Conservation (phyloP, 2,329 filamentous ascomycete genomes). For the Penicillium sp. region DNA sequence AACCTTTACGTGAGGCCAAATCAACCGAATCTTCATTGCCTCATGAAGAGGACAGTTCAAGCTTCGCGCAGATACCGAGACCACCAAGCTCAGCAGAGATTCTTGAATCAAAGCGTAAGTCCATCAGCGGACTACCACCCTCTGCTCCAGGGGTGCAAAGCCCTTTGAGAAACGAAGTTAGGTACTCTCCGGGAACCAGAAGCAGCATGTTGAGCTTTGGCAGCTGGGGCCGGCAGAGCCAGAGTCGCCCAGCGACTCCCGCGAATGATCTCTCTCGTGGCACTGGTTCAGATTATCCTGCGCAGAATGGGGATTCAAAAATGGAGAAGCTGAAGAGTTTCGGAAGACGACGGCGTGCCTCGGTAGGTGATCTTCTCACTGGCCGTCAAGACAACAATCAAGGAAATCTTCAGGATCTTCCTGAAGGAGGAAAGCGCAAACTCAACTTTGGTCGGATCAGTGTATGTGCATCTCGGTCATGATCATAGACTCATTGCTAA, state of each 20-base stretch:
- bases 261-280: constrained; percentile 14
- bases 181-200: constrained; percentile 21
- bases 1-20: constrained; percentile 3
- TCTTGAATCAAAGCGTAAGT: constrained; percentile 21
- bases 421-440: constrained; percentile 13
- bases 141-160: constrained; percentile 20
- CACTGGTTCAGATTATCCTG: constrained; percentile 6
- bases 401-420: constrained; percentile 14
- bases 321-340: constrained; percentile 30
- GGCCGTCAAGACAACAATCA: constrained; percentile 16
- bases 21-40: neutral
- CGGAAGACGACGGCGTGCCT: constrained; percentile 27
- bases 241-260: constrained; percentile 20
- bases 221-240: constrained; percentile 21
- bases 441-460: constrained; percentile 19
- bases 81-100: constrained; percentile 13
- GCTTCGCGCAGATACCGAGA: constrained; percentile 1
- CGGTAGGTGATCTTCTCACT: constrained; percentile 22
- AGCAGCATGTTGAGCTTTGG: constrained; percentile 26
- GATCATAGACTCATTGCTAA: constrained; percentile 2
- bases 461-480: constrained; percentile 8
- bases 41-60: constrained; percentile 1
- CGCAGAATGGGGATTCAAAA: constrained; percentile 18
- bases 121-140: constrained; percentile 18
- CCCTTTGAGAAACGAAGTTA: constrained; percentile 25